Evolutionary conservation across 1,284 basidiomycete species (phyloP), one percentile per base, ranked within the genome.

Genomic region (Termitomyces sp.): DNA sequence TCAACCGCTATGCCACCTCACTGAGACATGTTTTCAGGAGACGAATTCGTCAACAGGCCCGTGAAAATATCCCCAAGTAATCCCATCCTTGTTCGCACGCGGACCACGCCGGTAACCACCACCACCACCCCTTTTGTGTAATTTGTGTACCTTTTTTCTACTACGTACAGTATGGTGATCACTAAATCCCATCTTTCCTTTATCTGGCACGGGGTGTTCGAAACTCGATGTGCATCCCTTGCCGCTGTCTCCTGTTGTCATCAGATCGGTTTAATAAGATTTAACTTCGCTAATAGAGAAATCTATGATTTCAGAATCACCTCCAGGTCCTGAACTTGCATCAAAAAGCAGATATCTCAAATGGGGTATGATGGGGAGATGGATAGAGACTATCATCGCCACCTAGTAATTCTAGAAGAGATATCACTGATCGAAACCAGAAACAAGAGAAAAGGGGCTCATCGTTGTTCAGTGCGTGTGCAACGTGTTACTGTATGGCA

Each of bases 1-100:
- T n/a, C 6, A 38, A 55, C 21, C 40, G 50, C 17, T 55, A 57
- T 49, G 56, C n/a, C 38, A 30, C 4, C 58, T 30, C 54, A 38
- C 10, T 45, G 24, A 43, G 15, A 9, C 15, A 42, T 47, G 19
- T 55, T 10, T 30, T 26, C 61, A 92, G 88, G 70, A 82, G 85
- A 67, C 79, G 84, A 65, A 83, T 96, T 58, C 83, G 82, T 64
- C 79, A 82, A 56, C 93, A 96, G 70, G 93, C 93, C 2, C 78
- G 86, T 61, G 92, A 95, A 61, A 90, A 94, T 67, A 73, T 87
- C 63, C 88, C 90, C 6, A 92, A 92, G 75, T 93, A 78, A 75
- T 49, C 12, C 8, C 15, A 13, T n/a, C 17, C 34, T 26, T 39
- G 6, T 36, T 36, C 15, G 15, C 15, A 6, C 15, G 34, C 15